Conservation (phyloP, 805 yeast species). For the Zygotorulaspora florentina region DNA sequence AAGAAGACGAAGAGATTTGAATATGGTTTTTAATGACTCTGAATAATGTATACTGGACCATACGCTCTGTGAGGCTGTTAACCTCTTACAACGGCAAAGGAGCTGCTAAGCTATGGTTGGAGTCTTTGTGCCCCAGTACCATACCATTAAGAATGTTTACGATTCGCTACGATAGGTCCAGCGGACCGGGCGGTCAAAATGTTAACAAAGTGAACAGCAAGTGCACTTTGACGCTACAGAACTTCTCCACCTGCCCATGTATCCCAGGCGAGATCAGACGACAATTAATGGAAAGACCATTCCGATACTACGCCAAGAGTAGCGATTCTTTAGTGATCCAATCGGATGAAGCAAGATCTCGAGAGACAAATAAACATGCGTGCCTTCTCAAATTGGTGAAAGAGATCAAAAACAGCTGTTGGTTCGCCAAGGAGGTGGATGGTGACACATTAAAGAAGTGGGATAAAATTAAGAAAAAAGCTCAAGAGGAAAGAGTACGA, state of each 20-base stretch:
- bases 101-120: slow-evolving; percentile 34
- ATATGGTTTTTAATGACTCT: not conserved
- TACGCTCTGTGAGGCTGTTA: not conserved
- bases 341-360: slow-evolving; percentile 54
- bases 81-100: not conserved
- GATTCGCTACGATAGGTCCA: slow-evolving; percentile 44
- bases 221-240: slow-evolving; percentile 52
- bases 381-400: slow-evolving; percentile 58
- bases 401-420: slow-evolving; percentile 46
- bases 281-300: slow-evolving; percentile 39
- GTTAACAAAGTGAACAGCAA: slow-evolving; percentile 65
- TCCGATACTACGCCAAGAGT: slow-evolving; percentile 51
- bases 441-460: slow-evolving; percentile 48
- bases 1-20: not conserved
- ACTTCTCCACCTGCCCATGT: slow-evolving; percentile 52
- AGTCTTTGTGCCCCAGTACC: slow-evolving; percentile 40
- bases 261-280: slow-evolving; percentile 49
- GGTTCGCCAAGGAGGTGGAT: slow-evolving; percentile 46
- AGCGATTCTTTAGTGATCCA: slow-evolving; percentile 55
- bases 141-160: slow-evolving; percentile 23
- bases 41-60: not conserved
- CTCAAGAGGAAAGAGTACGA: slow-evolving; percentile 37
- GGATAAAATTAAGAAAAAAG: slow-evolving; percentile 37
- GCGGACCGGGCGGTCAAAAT: slow-evolving; percentile 88
- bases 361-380: slow-evolving; percentile 51